phyloP scores from a whole-genome alignment of 2,329 filamentous ascomycete genomes.

The Didymella keratinophila region DNA sequence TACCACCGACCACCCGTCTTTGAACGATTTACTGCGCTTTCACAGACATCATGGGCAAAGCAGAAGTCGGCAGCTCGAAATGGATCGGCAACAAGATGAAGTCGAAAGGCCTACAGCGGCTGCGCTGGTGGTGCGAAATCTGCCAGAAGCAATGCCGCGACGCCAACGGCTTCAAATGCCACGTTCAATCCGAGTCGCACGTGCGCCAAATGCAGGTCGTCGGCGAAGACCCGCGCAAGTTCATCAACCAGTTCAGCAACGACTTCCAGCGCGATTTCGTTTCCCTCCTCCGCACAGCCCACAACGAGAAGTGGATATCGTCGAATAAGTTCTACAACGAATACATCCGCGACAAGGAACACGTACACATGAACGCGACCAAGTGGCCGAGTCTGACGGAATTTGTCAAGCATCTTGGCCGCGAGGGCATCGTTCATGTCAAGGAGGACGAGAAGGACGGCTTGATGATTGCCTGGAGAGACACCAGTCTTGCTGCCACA shows the following conservation, averaged over 20 bases:
- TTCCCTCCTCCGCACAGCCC: constrained; percentile 77
- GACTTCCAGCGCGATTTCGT: constrained; percentile 86
- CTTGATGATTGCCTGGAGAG: constrained; percentile 86
- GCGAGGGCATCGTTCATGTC: constrained; percentile 86
- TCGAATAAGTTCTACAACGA: constrained; percentile 96
- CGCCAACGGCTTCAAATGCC: constrained; percentile 76
- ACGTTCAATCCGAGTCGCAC: constrained; percentile 84
- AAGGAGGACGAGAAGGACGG: constrained; percentile 86
- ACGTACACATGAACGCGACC: constrained; percentile 93
- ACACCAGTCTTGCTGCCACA: constrained; percentile 87
- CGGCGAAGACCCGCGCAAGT: constrained; percentile 84
- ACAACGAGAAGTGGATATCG: constrained; percentile 88
- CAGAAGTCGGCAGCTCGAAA: constrained; percentile 92
- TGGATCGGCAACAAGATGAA: constrained; percentile 91
- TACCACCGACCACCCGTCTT: not conserved
- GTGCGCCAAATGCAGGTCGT: constrained; percentile 89
- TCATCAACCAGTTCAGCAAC: constrained; percentile 80
- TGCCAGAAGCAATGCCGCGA: constrained; percentile 82
- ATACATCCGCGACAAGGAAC: constrained; percentile 75
- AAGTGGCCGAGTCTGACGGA: constrained; percentile 88
- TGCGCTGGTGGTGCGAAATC: constrained; percentile 88
- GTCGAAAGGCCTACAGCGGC: constrained; percentile 65
- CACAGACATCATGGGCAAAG: constrained; percentile 76
- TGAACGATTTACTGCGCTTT: not conserved
- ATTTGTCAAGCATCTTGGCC: constrained; percentile 84